A percentile compares a stretch with the other conserved stretches of the same genome.
phyloP scores from a whole-genome alignment of 2,329 filamentous ascomycete species.

The Tympanopsis confertula region DNA sequence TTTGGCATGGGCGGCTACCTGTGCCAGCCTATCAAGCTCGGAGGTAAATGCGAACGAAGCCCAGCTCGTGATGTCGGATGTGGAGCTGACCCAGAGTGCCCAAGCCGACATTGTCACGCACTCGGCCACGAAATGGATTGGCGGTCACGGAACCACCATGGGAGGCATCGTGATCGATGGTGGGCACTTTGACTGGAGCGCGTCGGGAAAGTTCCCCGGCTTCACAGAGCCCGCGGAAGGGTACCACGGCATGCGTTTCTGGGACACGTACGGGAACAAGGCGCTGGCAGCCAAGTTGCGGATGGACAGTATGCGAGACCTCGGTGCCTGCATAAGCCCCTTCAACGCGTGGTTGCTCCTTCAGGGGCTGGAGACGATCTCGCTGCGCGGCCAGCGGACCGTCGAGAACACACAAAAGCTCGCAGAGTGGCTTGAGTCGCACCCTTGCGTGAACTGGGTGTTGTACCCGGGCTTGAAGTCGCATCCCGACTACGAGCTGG shows the following conservation, averaged over 20 bases:
- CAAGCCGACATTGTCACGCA: slow-evolving; percentile 64
- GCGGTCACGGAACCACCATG: slow-evolving; percentile 62
- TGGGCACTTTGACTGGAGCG: slow-evolving; percentile 64
- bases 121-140: slow-evolving; percentile 65
- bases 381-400: slow-evolving; percentile 54
- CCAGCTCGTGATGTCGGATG: too few relatives aligned
- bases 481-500: slow-evolving; percentile 50
- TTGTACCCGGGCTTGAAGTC: slow-evolving; percentile 58
- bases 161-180: slow-evolving; percentile 57
- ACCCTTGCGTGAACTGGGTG: slow-evolving; percentile 60
- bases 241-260: slow-evolving; percentile 62
- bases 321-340: slow-evolving; percentile 57
- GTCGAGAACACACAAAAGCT: slow-evolving; percentile 53
- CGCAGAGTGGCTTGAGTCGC: slow-evolving; percentile 56
- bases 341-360: slow-evolving; percentile 64
- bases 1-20: slow-evolving; percentile 63
- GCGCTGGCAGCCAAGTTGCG: slow-evolving; percentile 56
- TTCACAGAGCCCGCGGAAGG: slow-evolving; percentile 59
- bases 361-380: slow-evolving; percentile 58
- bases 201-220: slow-evolving; percentile 56
- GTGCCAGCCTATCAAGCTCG: slow-evolving; percentile 53
- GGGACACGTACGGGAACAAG: slow-evolving; percentile 55
- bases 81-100: too few relatives aligned
- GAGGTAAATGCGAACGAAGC: too few relatives aligned
- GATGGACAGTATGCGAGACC: slow-evolving; percentile 59